Conservation (phyloP, 257 asterid species). For the Solanum okadae region DNA sequence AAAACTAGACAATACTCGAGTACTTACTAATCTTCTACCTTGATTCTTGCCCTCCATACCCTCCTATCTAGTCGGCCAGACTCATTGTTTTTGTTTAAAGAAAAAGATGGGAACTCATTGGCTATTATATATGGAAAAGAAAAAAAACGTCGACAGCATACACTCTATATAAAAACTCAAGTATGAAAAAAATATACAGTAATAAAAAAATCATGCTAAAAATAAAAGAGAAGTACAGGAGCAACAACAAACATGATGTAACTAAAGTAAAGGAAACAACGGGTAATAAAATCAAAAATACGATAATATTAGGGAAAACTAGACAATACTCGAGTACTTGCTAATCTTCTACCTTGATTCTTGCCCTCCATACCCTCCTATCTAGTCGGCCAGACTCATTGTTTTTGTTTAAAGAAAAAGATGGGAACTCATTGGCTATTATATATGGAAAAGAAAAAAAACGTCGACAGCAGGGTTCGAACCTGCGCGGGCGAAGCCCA, state of each 20-base stretch:
- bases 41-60: background rate
- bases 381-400: background rate
- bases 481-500: slow-evolving; percentile 91
- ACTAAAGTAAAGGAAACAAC: no score
- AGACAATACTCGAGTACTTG: background rate
- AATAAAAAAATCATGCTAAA: background rate
- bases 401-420: no score
- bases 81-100: no score
- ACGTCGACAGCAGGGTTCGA: slow-evolving; percentile 79
- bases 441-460: background rate
- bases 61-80: background rate
- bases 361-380: background rate
- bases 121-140: background rate
- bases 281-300: background rate
- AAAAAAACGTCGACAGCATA: slow-evolving; percentile 48
- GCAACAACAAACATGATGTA: no score
- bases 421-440: no score
- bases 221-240: no score
- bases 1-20: background rate
- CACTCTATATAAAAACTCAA: no score
- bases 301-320: background rate
- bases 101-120: no score
- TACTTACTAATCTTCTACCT: background rate
- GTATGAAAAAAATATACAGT: no score
- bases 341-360: background rate